phyloP scores from a whole-genome alignment of 1,284 basidiomycete genomes.

The Hemileccinum hortonii region DNA sequence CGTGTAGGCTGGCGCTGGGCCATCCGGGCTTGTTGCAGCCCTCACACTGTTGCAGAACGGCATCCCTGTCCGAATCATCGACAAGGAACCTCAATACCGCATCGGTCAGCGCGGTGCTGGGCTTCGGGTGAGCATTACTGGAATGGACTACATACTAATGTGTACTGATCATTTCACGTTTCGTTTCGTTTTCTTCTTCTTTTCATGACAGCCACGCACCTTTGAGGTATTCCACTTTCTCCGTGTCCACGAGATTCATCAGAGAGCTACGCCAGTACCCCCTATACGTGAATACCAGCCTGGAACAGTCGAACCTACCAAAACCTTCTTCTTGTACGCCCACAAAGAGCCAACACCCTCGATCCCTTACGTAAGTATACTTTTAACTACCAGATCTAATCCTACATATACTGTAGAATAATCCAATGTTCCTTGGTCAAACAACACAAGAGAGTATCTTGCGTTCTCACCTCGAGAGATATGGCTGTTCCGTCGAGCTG shows the following conservation, averaged over 20 bases:
- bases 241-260: conserved; percentile 16
- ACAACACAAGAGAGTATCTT: conserved; percentile 32
- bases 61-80: conserved; percentile 40
- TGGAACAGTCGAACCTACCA: conserved; percentile 16
- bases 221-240: conserved; percentile 22
- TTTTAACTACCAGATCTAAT: not conserved
- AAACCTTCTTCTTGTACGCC: conserved; percentile 3
- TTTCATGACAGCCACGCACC: not conserved
- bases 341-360: conserved; percentile 22
- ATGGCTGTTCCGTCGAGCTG: too few relatives aligned
- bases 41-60: conserved; percentile 43
- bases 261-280: not conserved
- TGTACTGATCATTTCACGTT: not conserved
- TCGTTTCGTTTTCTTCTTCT: too few relatives aligned
- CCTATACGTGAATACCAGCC: conserved; percentile 18
- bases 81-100: conserved; percentile 27
- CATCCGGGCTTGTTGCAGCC: conserved; percentile 49
- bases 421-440: conserved; percentile 32
- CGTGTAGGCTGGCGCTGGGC: conserved; percentile 47
- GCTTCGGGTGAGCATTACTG: conserved; percentile 22
- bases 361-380: conserved; percentile 22
- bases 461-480: conserved; percentile 30
- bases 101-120: conserved; percentile 30
- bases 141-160: not conserved
- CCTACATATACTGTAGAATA: conserved; percentile 2